A percentile compares a stretch with the other conserved stretches of the same genome.
phyloP scores from a whole-genome alignment of 768 basidiomycete species.

The Lanmaoa rubissima region DNA sequence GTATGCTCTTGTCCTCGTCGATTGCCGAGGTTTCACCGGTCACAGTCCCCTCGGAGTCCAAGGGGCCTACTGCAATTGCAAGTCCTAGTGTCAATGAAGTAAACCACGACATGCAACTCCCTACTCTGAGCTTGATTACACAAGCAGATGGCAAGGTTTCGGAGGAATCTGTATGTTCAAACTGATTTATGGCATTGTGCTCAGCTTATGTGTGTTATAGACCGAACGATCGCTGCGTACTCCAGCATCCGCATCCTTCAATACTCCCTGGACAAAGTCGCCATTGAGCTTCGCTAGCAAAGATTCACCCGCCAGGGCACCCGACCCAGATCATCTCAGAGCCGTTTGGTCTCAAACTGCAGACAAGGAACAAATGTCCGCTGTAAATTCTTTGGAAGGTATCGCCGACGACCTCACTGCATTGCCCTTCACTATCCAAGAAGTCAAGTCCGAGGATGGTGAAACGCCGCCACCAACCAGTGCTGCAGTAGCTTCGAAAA shows the following conservation, averaged over 20 bases:
- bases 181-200: neutral
- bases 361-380: slow-evolving; percentile 61
- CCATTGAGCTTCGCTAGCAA: slow-evolving; percentile 55
- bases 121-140: slow-evolving; percentile 22
- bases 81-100: slow-evolving; percentile 12
- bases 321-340: slow-evolving; percentile 83
- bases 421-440: slow-evolving; percentile 77
- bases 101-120: slow-evolving; percentile 12
- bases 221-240: slow-evolving; percentile 47
- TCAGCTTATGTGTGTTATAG: slow-evolving; percentile 28
- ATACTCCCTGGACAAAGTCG: slow-evolving; percentile 52
- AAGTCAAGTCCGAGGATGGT: slow-evolving; percentile 85
- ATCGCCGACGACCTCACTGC: slow-evolving; percentile 81
- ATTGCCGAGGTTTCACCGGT: slow-evolving; percentile 11
- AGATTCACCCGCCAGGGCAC: slow-evolving; percentile 64
- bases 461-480: slow-evolving; percentile 71
- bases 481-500: slow-evolving; percentile 58
- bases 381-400: slow-evolving; percentile 78
- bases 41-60: slow-evolving; percentile 5
- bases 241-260: slow-evolving; percentile 40
- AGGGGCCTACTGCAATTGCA: slow-evolving; percentile 4
- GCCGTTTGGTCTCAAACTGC: slow-evolving; percentile 82
- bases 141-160: slow-evolving; percentile 48
- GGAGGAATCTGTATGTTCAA: slow-evolving; percentile 52
- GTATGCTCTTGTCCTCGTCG: slow-evolving; percentile 28